Percentiles rank a stretch among this genome's conserved stretches.
These are phyloP conservation scores for Ensete ventricosum DNA, from an alignment of 176 grass and related monocot genomes.

Conservation along the genomic window DNA sequence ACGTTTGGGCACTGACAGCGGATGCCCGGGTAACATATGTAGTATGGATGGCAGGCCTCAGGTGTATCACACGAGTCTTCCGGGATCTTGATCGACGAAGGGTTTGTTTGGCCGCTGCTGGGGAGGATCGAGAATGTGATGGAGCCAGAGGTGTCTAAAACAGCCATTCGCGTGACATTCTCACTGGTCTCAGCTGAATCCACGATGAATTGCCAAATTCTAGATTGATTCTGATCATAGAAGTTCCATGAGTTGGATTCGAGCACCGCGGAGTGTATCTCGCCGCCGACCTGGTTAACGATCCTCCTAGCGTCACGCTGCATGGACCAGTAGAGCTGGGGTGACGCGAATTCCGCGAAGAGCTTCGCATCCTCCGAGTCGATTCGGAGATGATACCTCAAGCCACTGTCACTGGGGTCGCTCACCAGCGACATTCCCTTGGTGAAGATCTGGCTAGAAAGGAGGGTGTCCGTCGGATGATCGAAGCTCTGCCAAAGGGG, in stretches of 20 bases:
- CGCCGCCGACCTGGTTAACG: conserved; percentile 28
- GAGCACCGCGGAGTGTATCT: conserved; percentile 52
- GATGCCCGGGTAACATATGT: conserved; percentile 50
- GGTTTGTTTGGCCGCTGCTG: conserved; percentile 10
- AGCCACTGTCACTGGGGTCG: conserved; percentile 37
- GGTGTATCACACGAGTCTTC: conserved; percentile 58
- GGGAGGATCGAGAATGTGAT: conserved; percentile 50
- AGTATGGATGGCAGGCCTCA: conserved; percentile 48
- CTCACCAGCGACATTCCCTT: conserved; percentile 55
- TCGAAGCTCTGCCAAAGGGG: conserved; percentile 86
- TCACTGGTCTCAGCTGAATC: neutral
- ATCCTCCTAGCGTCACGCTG: conserved; percentile 43
- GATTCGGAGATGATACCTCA: conserved; percentile 57
- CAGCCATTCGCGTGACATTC: conserved; percentile 48
- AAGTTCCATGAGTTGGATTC: conserved; percentile 62
- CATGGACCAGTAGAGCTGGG: conserved; percentile 75
- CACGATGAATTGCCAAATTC: conserved; percentile 46
- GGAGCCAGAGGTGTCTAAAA: conserved; percentile 36
- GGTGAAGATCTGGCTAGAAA: conserved; percentile 59
- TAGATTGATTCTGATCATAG: conserved; percentile 43
- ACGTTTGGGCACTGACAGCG: conserved; percentile 64
- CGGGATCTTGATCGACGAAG: conserved; percentile 26
- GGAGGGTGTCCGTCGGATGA: conserved; percentile 74
- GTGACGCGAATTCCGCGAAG: conserved; percentile 38
- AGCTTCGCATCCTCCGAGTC: conserved; percentile 61